Conservation (phyloP, 805 yeast genomes). For the Schwanniomyces polymorphus region DNA sequence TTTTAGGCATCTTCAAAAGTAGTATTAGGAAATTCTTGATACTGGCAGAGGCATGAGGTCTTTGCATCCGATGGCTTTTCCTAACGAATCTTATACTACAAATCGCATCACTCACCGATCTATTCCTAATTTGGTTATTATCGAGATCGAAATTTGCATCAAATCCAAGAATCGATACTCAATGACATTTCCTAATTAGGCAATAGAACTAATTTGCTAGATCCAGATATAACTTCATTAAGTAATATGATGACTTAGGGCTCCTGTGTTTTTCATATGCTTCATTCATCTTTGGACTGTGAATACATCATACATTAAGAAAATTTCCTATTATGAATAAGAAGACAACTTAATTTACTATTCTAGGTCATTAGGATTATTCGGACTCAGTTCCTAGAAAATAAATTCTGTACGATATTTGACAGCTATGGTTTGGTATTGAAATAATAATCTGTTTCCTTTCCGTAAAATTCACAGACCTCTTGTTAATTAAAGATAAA, state of each 20-base stretch:
- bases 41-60: neutral
- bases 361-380: neutral
- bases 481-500: too few relatives aligned
- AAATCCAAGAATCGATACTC: neutral
- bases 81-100: neutral
- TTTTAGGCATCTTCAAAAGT: neutral
- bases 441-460: too few relatives aligned
- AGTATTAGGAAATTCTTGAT: neutral
- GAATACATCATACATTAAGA: neutral
- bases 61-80: neutral
- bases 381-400: neutral
- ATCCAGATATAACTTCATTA: neutral
- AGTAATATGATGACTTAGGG: neutral
- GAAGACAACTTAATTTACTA: neutral
- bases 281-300: neutral
- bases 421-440: too few relatives aligned
- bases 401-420: neutral
- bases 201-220: constrained; percentile 6
- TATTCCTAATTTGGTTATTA: constrained; percentile 9
- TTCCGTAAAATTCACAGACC: too few relatives aligned
- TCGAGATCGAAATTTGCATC: constrained; percentile 1
- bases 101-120: neutral
- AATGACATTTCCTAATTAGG: constrained; percentile 17
- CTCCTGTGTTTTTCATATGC: neutral
- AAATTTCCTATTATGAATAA: neutral